Percentiles rank a stretch among this genome's conserved stretches.
Evolutionary conservation across 139 green algal genomes (phyloP).

Genomic region (Tetraselmis striata): DNA sequence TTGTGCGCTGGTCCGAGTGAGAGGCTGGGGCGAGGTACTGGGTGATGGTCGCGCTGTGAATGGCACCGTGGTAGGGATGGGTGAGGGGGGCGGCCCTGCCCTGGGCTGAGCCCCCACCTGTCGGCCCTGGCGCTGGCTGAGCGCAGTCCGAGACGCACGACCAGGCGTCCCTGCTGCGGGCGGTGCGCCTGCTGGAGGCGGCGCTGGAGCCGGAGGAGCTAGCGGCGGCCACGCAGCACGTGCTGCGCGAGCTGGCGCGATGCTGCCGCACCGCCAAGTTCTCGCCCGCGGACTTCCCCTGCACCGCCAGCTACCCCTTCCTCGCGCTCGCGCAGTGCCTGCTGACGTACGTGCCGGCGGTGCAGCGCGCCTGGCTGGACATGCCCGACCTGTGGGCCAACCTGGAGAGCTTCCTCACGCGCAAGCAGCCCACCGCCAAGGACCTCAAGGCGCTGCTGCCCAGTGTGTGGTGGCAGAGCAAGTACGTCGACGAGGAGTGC

Average conservation of each 20-base stretch:
- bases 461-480: slow-evolving; percentile 56
- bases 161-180: slow-evolving; percentile 3
- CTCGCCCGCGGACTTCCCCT: slow-evolving; percentile 26
- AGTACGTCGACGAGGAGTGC: slow-evolving; percentile 19
- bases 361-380: slow-evolving; percentile 18
- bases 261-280: slow-evolving; percentile 17
- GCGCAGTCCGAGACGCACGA: slow-evolving; percentile 1
- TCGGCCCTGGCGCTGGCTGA: too few species aligned
- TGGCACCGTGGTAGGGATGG: too few species aligned
- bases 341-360: slow-evolving; percentile 3
- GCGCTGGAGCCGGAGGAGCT: slow-evolving; percentile 23
- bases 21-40: too few species aligned
- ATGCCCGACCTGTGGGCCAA: slow-evolving; percentile 10
- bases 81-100: too few species aligned
- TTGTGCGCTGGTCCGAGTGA: too few species aligned
- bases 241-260: slow-evolving; percentile 14
- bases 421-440: slow-evolving; percentile 51
- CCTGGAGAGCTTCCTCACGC: slow-evolving; percentile 57
- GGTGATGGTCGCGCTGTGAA: too few species aligned
- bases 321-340: slow-evolving; percentile 9
- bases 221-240: neutral
- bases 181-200: slow-evolving; percentile 21
- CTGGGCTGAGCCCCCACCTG: too few species aligned
- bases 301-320: slow-evolving; percentile 23
- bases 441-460: slow-evolving; percentile 58